Evolutionary conservation across 768 basidiomycete genomes (phyloP).

Genomic region (Podaxis sp.): DNA sequence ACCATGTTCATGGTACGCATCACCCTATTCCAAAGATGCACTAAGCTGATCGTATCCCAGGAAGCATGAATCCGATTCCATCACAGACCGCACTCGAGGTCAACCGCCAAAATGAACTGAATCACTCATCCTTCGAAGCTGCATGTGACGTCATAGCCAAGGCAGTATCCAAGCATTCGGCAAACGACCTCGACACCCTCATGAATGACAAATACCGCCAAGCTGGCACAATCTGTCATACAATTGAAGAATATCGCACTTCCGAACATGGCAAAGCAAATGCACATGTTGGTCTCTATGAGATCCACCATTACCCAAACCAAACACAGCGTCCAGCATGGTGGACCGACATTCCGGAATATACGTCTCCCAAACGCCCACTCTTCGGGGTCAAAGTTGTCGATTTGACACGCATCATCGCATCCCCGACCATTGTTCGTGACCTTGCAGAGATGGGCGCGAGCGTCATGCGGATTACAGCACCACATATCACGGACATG

Average conservation of each 20-base stretch:
- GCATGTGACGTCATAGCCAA: conserved; percentile 16
- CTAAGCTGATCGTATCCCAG: conserved; percentile 8
- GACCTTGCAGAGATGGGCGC: conserved; percentile 30
- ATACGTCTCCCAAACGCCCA: conserved; percentile 19
- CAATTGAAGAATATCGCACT: conserved; percentile 22
- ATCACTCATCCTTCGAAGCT: conserved; percentile 8
- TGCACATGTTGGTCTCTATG: conserved; percentile 25
- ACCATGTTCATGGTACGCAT: conserved; percentile 24
- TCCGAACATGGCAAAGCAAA: conserved; percentile 26
- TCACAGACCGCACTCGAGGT: conserved; percentile 15
- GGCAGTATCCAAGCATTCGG: conserved; percentile 16
- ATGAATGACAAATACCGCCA: conserved; percentile 26
- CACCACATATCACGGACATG: conserved; percentile 26
- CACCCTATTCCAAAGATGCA: neutral
- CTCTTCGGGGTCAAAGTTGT: conserved; percentile 28
- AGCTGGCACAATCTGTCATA: conserved; percentile 25
- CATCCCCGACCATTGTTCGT: conserved; percentile 23
- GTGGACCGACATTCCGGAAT: conserved; percentile 20
- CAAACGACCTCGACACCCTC: conserved; percentile 21
- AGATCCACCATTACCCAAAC: conserved; percentile 25
- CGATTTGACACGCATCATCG: conserved; percentile 30
- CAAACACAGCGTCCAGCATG: conserved; percentile 19
- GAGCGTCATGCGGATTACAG: conserved; percentile 28
- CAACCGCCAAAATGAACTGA: conserved; percentile 1
- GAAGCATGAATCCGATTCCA: conserved; percentile 17